phyloP scores from a whole-genome alignment of 73 alveolate species.

The Stentor coeruleus region DNA sequence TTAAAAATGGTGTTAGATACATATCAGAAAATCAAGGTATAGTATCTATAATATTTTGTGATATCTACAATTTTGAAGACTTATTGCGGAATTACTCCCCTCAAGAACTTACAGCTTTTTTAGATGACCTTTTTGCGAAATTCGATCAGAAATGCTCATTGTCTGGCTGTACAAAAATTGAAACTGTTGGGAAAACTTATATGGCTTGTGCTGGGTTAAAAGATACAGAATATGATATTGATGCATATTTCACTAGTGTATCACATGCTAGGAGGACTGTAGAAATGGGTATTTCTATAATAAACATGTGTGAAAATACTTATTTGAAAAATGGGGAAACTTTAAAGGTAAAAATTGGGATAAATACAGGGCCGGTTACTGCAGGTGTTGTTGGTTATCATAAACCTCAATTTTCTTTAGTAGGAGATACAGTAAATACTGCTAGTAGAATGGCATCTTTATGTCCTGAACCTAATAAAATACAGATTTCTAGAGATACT shows the following conservation, averaged over 20 bases:
- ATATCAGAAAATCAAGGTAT: conserved; percentile 14
- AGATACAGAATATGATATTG: conserved; percentile 39
- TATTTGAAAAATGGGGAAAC: background rate
- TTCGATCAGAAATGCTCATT: conserved; percentile 43
- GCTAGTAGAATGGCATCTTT: conserved; percentile 87
- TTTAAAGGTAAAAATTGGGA: conserved; percentile 76
- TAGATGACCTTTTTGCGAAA: conserved; percentile 45
- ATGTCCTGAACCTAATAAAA: background rate
- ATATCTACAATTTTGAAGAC: conserved; percentile 53
- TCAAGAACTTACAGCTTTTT: conserved; percentile 43
- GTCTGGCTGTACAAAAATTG: conserved; percentile 54
- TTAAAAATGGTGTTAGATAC: conserved; percentile 5
- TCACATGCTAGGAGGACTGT: conserved; percentile 12
- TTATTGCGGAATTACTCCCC: conserved; percentile 40
- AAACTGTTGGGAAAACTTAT: conserved; percentile 88
- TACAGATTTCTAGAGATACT: conserved; percentile 5
- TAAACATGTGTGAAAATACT: background rate
- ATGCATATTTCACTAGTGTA: background rate
- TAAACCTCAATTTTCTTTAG: conserved; percentile 96
- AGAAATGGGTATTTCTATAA: conserved; percentile 1
- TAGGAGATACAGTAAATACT: conserved; percentile 99
- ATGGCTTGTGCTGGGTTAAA: conserved; percentile 91
- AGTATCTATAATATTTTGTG: conserved; percentile 60
- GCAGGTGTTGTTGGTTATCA: conserved; percentile 99
- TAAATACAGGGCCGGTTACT: conserved; percentile 96